Base-by-base conservation (phyloP, 2,329 filamentous ascomycete genomes). In the Neofusicoccum kwambonambiense region DNA sequence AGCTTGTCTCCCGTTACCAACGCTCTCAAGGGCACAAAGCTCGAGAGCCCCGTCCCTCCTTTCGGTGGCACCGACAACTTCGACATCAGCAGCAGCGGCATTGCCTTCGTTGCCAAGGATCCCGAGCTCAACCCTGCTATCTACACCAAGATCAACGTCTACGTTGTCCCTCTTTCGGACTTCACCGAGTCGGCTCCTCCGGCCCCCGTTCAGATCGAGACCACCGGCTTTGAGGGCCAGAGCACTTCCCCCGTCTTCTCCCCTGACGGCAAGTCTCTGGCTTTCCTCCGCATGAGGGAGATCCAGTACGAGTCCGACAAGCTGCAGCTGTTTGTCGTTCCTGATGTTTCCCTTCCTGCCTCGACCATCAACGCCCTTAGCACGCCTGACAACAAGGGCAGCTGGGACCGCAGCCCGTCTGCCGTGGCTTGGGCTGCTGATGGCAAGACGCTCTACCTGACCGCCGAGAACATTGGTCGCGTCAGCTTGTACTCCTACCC, bases 51-150 rank as follows among this genome's bases (percentile, higher is more conserved):
- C 0, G 87, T 93, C 17, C 87, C 85, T 56, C 89, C 91, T 0
- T 96, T 96, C 71, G 93, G 93, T 3, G 91, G 90, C 19, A 80
- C 87, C 0, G 86, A 87, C n/a, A 89, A 96, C 75, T 97, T 93
- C 71, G 92, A 96, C 71, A 85, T 94, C 65, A 84, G 87, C 65
- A 77, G 79, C 35, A 76, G 81, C 50, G 90, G 89, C 0, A 82
- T 94, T 61, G 86, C 88, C 6, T 93, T 93, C 71, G 86, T 92
- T 9, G 85, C 91, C 8, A 92, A 91, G 69, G 90, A 93, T 70
- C 90, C 90, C 0, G 80, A 86, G 11, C 77, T 92, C 31, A 87
- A 90, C 70, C 87, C 86, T 3, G 90, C 91, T 0, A 84, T 90
- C 64, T 87, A 90, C 75, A 96, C 92, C 5, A 94, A 93, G 71